Base-by-base conservation (phyloP, 1,284 basidiomycete species). In the Sphaerobolus stellatus region DNA sequence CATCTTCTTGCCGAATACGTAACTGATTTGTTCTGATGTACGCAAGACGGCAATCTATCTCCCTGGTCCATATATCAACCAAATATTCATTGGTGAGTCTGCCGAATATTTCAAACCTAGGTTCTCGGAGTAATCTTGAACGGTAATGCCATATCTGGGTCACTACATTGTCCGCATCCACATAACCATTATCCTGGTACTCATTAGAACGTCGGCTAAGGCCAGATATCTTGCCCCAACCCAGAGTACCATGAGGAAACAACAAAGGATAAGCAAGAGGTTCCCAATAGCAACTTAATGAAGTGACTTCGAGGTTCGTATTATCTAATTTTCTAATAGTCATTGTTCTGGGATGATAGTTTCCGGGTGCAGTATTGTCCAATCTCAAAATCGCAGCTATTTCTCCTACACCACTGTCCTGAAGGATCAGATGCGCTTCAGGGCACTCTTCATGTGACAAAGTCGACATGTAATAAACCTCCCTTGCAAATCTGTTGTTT, bases 221-320 rank as follows among this genome's bases (percentile, higher is more conserved):
- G 7, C 22, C 24, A 25, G 31, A n/a, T 16, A 3, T 50, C 31
- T 16, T 22, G n/a, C 68, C 66, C 70, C 70, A 75, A 2, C 72
- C 71, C 1, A 69, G 52, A 3, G 69, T 68, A 1, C 59, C 71
- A 52, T 67, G 61, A 13, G 72, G 72, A 52, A 72, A 73, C 1
- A 74, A 46, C 0, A 74, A 58, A 0, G 69, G 68, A 56, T 73
- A 75, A 3, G 62, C 61, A 1, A 75, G 59, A 2, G 72, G 70
- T 52, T 75, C 71, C 61, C 62, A 71, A 8, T 63, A 45, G 2
- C 63, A 59, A 29, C 70, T 71, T 22, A 65, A 43, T 6, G 62
- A 66, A 5, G 65, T 55, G 9, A 73, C 1, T 46, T 56, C 52
- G 58, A 50, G 2, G 2, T 33, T 2, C 50, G n/a, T n/a, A n/a